Percentiles rank a stretch among this genome's conserved stretches.
Evolutionary conservation across 371 early-diverging fungal species (phyloP).

Genomic region (Nematocida ausubeli): DNA sequence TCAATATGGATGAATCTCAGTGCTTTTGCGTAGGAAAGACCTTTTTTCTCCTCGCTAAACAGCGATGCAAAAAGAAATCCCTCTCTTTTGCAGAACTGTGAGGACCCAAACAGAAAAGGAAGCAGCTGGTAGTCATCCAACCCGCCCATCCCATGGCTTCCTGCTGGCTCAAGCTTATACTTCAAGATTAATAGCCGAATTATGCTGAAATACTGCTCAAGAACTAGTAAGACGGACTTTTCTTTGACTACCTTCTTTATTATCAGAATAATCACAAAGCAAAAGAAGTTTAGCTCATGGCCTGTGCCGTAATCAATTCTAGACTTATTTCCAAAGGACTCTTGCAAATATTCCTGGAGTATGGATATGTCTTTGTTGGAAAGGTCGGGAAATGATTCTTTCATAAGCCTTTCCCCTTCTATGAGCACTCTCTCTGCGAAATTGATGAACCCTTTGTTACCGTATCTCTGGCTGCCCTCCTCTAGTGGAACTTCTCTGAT

Average conservation of each 20-base stretch:
- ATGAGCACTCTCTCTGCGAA: conserved; percentile 20
- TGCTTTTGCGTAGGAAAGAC: conserved; percentile 38
- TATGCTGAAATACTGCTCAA: conserved; percentile 78
- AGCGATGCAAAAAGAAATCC: conserved; percentile 36
- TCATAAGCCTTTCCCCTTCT: conserved; percentile 9
- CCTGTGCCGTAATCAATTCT: conserved; percentile 98
- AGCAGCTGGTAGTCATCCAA: conserved; percentile 94
- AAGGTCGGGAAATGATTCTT: not conserved
- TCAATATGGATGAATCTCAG: conserved; percentile 37
- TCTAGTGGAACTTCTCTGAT: conserved; percentile 23
- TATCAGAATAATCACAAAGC: conserved; percentile 72
- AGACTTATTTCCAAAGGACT: conserved; percentile 84
- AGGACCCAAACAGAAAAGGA: conserved; percentile 85
- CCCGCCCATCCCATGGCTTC: conserved; percentile 96
- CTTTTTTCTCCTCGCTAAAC: not conserved
- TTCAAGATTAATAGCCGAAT: conserved; percentile 80
- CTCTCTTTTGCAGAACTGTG: conserved; percentile 71
- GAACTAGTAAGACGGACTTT: conserved; percentile 68
- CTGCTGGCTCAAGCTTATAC: conserved; percentile 95
- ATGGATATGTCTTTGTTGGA: conserved; percentile 67
- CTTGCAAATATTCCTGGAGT: conserved; percentile 74
- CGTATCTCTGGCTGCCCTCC: conserved; percentile 42
- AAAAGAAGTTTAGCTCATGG: conserved; percentile 90
- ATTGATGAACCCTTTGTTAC: conserved; percentile 45
- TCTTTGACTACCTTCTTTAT: conserved; percentile 33